Evolutionary conservation across 2,329 filamentous ascomycete species (phyloP), one percentile per base, ranked within the genome.

Genomic region (Huntiella moniliformis): DNA sequence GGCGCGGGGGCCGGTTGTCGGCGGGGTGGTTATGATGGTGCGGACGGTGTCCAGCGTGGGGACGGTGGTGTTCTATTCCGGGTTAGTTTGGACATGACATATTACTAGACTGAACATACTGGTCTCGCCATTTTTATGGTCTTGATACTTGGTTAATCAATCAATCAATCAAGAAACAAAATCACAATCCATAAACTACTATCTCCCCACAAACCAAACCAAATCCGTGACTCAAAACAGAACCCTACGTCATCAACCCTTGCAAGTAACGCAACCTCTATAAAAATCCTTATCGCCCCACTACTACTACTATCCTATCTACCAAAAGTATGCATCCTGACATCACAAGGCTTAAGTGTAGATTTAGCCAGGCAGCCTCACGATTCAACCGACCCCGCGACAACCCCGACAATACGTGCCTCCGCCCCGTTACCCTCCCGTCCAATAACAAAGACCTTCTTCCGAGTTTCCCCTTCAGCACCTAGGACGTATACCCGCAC

Each of bases 371-470:
- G 7, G 31, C 34, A n/a, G 43, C 37, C 48, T 50, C 81, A 55
- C 71, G 76, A 47, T 68, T 94, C 86, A 51, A 93, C 68, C 18
- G 79, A 74, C 62, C 84, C 64, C 8, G 79, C 82, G 68, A 84
- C 88, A 47, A 80, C 68, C 11, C 87, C 87, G 5, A 94, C 75
- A 50, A 94, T 56, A 61, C 68, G 71, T 13, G 67, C 70, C 10
- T 68, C 70, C 43, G 70, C 64, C 12, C 61, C 66, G 53, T 73
- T 67, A 40, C 63, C 62, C 55, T 78, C 69, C 53, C 80, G 58
- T 16, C 73, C 74, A 40, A 94, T 64, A 49, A 94, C 65, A 71
- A 79, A 94, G 61, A 93, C 93, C 62, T 92, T 82, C 11, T 70
- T 68, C 57, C 79, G 71, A 18, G 77, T 74, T 2, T 6, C 22